Evolutionary conservation across 495 filamentous ascomycete species (phyloP).

Genomic region (Parachaetomium inaequale): DNA sequence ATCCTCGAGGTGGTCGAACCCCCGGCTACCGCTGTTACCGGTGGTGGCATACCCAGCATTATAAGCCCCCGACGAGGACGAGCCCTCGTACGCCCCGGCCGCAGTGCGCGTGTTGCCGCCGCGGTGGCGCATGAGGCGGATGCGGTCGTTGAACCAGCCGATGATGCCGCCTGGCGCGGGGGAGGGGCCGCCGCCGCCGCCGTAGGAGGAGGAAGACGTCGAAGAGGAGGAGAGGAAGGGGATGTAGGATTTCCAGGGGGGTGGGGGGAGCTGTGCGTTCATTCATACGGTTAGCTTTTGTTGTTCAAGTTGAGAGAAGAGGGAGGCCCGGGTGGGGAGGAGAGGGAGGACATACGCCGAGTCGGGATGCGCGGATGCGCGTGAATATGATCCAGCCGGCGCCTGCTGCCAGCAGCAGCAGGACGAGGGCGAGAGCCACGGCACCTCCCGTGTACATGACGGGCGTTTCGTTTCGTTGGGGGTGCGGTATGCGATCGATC

Average conservation of each 20-base stretch:
- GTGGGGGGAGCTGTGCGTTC: slow-evolving; percentile 53
- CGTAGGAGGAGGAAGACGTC: too few relatives aligned
- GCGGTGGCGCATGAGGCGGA: slow-evolving; percentile 43
- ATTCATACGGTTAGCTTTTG: not conserved
- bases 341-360: slow-evolving; percentile 47
- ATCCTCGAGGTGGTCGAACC: slow-evolving; percentile 57
- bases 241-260: slow-evolving; percentile 59
- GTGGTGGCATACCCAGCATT: slow-evolving; percentile 21
- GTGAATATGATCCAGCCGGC: slow-evolving; percentile 54
- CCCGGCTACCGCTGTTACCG: slow-evolving; percentile 28
- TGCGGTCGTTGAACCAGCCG: slow-evolving; percentile 55
- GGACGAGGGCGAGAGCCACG: slow-evolving; percentile 50
- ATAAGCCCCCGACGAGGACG: not conserved
- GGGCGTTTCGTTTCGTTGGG: not conserved
- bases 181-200: slow-evolving; percentile 41
- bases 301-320: not conserved
- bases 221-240: slow-evolving; percentile 44
- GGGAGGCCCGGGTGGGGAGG: slow-evolving; percentile 4
- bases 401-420: slow-evolving; percentile 44
- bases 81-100: slow-evolving; percentile 60
- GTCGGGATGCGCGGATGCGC: slow-evolving; percentile 56
- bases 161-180: slow-evolving; percentile 55
- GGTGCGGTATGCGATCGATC: not conserved
- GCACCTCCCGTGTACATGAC: slow-evolving; percentile 41
- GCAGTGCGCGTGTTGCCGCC: slow-evolving; percentile 52